phyloP scores from a whole-genome alignment of 2,329 filamentous ascomycete species.

The Penicillium sp. region DNA sequence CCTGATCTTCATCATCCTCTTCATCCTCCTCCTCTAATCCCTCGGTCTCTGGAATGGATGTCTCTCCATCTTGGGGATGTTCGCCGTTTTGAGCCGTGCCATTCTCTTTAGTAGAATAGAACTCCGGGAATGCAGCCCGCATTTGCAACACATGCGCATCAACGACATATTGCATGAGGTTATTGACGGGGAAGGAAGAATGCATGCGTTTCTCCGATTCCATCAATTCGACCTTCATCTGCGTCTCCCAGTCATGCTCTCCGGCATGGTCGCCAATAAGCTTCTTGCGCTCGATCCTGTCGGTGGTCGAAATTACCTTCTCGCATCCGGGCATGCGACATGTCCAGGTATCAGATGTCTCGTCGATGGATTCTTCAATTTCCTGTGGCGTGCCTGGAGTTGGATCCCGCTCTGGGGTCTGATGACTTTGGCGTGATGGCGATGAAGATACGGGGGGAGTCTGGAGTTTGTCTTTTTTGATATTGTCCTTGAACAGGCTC shows the following conservation, averaged over 20 bases:
- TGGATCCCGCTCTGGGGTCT: slow-evolving; percentile 6
- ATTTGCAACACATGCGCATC: slow-evolving; percentile 25
- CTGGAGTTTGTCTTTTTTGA: slow-evolving; percentile 7
- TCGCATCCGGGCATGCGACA: slow-evolving; percentile 25
- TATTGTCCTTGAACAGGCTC: slow-evolving; percentile 19
- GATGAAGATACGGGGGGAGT: background rate
- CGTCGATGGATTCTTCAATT: background rate
- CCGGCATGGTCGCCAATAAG: slow-evolving; percentile 23
- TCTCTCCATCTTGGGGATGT: background rate
- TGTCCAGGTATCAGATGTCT: slow-evolving; percentile 17
- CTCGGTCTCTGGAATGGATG: background rate
- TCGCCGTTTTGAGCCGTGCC: background rate
- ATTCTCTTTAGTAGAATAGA: slow-evolving; percentile 13
- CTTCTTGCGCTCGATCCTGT: slow-evolving; percentile 20
- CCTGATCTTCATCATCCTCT: slow-evolving; percentile 10
- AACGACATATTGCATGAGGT: slow-evolving; percentile 27
- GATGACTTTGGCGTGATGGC: background rate
- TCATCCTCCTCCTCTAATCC: background rate
- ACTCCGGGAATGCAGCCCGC: slow-evolving; percentile 26
- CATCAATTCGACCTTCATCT: slow-evolving; percentile 28
- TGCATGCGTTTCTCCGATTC: slow-evolving; percentile 28
- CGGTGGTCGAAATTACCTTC: slow-evolving; percentile 14
- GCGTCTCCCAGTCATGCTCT: slow-evolving; percentile 27
- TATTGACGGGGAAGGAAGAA: slow-evolving; percentile 20
- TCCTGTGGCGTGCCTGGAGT: background rate